Evolutionary conservation across 2,329 filamentous ascomycete species (phyloP).

Genomic region (Sporothrix protearum): DNA sequence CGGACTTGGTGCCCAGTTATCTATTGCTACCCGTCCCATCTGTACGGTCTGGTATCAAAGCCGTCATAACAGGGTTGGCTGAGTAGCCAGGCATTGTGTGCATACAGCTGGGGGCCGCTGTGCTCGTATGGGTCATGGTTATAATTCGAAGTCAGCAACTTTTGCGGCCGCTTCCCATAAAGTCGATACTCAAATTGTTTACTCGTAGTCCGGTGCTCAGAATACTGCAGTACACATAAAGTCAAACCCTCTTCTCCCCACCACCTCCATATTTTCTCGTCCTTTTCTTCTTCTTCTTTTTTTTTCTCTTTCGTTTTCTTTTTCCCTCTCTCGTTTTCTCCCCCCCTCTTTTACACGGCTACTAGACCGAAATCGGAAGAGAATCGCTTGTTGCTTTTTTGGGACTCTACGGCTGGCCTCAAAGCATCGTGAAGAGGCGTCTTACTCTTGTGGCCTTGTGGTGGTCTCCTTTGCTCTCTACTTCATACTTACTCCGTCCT

Average conservation of each 20-base stretch:
- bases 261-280: background rate
- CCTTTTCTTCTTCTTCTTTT: background rate
- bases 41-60: background rate
- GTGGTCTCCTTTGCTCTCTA: background rate
- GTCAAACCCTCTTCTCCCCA: background rate
- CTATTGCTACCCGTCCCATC: background rate
- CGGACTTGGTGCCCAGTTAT: background rate
- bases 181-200: background rate
- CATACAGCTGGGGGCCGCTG: background rate
- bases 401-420: background rate
- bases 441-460: background rate
- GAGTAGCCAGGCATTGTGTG: background rate
- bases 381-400: background rate
- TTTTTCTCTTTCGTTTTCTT: background rate
- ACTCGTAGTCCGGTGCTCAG: background rate
- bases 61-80: background rate
- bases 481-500: background rate
- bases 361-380: background rate
- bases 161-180: background rate
- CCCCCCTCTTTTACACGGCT: background rate
- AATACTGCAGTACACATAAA: background rate
- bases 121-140: background rate
- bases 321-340: background rate
- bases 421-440: background rate
- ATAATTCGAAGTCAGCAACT: background rate